Evolutionary conservation across 148 eudicot species (phyloP), one percentile per base, ranked within the genome.

Genomic region (Camellia granthamiana): DNA sequence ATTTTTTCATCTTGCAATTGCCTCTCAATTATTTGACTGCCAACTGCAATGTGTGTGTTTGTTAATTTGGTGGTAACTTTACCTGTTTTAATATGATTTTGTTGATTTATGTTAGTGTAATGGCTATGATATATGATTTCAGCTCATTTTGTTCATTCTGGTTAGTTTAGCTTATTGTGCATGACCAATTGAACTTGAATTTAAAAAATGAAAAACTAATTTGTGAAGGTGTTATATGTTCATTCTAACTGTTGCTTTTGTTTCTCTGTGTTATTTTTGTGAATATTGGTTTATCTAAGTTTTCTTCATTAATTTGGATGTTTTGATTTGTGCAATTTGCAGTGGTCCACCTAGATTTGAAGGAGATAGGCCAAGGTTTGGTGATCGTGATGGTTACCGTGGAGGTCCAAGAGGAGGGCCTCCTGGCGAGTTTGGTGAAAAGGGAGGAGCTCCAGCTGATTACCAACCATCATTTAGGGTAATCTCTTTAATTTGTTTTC

Each of bases 381-480:
- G 93, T 76, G 98, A 94, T 60, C 90, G 98, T 81, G 98, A 92
- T 55, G 93, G 93, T 0, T 92, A 94, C 84, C 98, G 98, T 81
- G 89, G 83, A 23, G 98, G 98, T 69, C 92, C 95, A 41, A 90
- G 98, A 84, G 97, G 98, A 84, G 97, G 93, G 51, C 93, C 96
- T 21, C 84, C 94, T 54, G 98, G 98, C 12, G 98, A 94, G n/a
- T 91, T 88, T 42, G 93, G 92, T 81, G 97, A 91, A 65, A 94
- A 94, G 79, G 95, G 92, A 76, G 98, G 94, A 42, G 98, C 98
- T 72, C 98, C 98, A 3, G 97, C 94, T 72, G 94, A 90, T 78
- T 94, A 81, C 77, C 93, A 92, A 72, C 98, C 98, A 64, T 85
- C 93, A 51, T 94, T 92, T 76, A 87, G 94, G 87, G 93, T 90